A percentile compares a stretch with the other conserved stretches of the same genome.
Conservation (phyloP, 768 basidiomycete genomes). For the Daedaleopsis nitida region DNA sequence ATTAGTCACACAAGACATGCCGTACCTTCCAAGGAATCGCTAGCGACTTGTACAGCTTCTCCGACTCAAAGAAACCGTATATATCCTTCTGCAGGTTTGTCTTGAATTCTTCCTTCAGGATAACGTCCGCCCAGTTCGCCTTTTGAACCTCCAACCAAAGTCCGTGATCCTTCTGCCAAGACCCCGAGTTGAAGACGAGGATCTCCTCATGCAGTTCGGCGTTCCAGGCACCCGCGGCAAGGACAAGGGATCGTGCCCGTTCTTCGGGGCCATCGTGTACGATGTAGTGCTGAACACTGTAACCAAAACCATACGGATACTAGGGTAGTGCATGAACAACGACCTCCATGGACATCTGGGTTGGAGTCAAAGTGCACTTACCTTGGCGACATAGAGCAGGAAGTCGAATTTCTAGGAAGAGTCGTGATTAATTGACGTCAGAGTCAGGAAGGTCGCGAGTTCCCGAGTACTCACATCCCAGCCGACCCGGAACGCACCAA, state of each 20-base stretch:
- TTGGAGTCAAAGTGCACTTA: slow-evolving; percentile 28
- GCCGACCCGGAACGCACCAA: slow-evolving; percentile 54
- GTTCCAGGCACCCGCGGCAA: slow-evolving; percentile 52
- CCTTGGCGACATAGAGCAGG: slow-evolving; percentile 52
- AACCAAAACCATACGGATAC: slow-evolving; percentile 32
- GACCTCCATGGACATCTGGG: not conserved
- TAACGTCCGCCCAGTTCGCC: slow-evolving; percentile 74
- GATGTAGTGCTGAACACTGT: slow-evolving; percentile 44
- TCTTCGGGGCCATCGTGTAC: slow-evolving; percentile 65
- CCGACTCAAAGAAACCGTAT: slow-evolving; percentile 77
- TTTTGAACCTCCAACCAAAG: slow-evolving; percentile 55
- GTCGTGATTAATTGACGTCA: not conserved
- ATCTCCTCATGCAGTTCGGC: slow-evolving; percentile 67
- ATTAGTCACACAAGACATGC: no score
- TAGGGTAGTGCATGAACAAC: not conserved
- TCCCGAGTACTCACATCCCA: slow-evolving; percentile 55
- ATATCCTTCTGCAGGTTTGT: slow-evolving; percentile 69
- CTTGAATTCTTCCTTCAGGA: slow-evolving; percentile 73
- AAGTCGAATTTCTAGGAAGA: slow-evolving; percentile 53
- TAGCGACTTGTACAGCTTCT: slow-evolving; percentile 70
- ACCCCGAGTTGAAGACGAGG: slow-evolving; percentile 75
- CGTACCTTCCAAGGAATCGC: slow-evolving; percentile 82
- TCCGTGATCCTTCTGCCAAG: slow-evolving; percentile 61
- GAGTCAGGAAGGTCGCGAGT: not conserved
- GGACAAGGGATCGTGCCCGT: slow-evolving; percentile 50